Base-by-base conservation (phyloP, 176 grass and related monocot genomes). In the Chloris gayana region DNA sequence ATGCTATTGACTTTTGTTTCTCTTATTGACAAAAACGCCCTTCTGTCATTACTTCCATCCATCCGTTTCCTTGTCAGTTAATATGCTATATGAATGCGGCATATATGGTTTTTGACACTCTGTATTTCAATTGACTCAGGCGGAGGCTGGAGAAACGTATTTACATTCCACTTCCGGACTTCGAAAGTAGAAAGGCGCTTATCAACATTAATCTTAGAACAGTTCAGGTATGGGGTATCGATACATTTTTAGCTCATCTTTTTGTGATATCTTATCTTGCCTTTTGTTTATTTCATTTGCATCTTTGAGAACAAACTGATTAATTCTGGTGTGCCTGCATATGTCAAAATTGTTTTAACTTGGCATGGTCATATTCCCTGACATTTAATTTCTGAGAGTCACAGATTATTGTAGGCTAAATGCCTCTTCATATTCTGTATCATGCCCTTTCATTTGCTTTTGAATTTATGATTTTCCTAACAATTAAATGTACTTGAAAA, bases 161-260 rank as follows among this genome's bases (percentile, higher is more conserved):
- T 82, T 99, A 99, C 67, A 99, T 99, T 66, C 96, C 96, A 69
- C 96, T 99, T 74, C 96, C 96, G 62, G 93, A 84, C 73, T 99
- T 95, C 49, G 96, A 99, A 86, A 95, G 96, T 47, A 87, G 96
- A 91, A 99, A 95, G 79, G 93, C 91, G 50, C 92, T 99, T 39
- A 99, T 95, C 87, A 99, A 84, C 47, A 99, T 99, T 66, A 99
- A 99, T 86, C 89, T 99, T 79, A 92, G 88, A 88, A 99, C 92
- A 38, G 88, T 99, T 62, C 88, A 99, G 92, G 96, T 99, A 95
- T 66, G 60, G 41, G 45, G 26, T 51, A 14, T 4, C 45, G 32
- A 73, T 68, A 32, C 12, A 34, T 59, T 45, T 62, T 7, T 80
- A 31, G 24, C 2, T 64, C 27, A 75, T 80, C 9, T 42, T 64